Evolutionary conservation across 208 protist genomes (phyloP), one percentile per base, ranked within the genome.

Genomic region (Porcisia deanei): DNA sequence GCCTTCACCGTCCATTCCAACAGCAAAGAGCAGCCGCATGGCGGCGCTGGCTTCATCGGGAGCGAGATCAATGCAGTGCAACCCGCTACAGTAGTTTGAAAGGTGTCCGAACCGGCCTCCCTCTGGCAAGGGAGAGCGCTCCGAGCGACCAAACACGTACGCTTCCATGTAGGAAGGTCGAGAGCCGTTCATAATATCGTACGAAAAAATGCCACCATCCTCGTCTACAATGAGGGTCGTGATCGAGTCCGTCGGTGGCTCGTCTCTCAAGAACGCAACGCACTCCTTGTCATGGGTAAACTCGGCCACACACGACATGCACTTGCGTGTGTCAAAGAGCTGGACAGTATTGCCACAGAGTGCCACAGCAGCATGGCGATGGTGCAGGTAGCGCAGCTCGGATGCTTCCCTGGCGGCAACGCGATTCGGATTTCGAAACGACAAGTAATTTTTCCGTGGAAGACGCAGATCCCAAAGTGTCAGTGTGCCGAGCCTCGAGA

Each of bases 1-100:
- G 8, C 86, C 91, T 10, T 55, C 60, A 14, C 86, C 86, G 68
- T 91, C 86, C 89, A 95, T 95, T n/a, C 86, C 91, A 9, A 95
- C 57, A 16, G 84, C 75, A 34, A 91, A 81, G 43, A 93, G 72
- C 43, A 73, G n/a, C 16, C 64, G 71, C 22, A 53, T 47, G 22
- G 37, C 45, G 43, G 14, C 5, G 53, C 41, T n/a, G 39, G 12
- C 14, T 41, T 84, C 58, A 20, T 57, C 34, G 14, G 49, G 20
- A n/a, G 52, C 45, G 22, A 77, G 59, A n/a, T 63, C 60, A 1
- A 83, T 58, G n/a, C 54, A 30, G 49, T 75, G 79, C 3, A 87
- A n/a, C 7, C 71, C 80, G 75, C 75, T 87, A 66, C 76, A 88
- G 61, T 87, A 87, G 78, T 92, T 93, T 20, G 79, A 49, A 20